These are phyloP conservation scores for Davidsoniella eucalypti DNA, from an alignment of 2,329 filamentous ascomycete genomes.

Conservation along the genomic window DNA sequence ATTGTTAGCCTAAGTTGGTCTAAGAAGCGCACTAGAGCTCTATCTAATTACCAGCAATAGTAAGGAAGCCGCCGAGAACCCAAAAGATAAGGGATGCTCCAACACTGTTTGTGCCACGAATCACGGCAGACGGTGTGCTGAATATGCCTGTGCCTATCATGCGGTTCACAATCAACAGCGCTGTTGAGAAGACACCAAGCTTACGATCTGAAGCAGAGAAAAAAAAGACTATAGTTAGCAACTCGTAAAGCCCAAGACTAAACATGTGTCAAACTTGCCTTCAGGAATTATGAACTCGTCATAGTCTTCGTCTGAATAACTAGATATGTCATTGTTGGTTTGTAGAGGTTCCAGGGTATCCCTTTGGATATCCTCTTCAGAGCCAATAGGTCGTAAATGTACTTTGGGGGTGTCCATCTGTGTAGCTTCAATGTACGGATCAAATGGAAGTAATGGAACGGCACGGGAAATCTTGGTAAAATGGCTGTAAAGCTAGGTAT, in stretches of 20 bases:
- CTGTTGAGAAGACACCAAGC: slow-evolving; percentile 23
- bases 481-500: not conserved
- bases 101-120: slow-evolving; percentile 34
- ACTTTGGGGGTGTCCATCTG: not conserved
- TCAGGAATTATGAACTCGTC: slow-evolving; percentile 11
- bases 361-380: not conserved
- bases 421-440: not conserved
- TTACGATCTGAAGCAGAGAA: slow-evolving; percentile 2
- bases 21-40: not conserved
- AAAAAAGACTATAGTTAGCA: not conserved
- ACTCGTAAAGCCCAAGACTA: not conserved
- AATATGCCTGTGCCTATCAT: slow-evolving; percentile 45
- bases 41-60: slow-evolving; percentile 3
- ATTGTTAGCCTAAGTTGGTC: slow-evolving; percentile 18
- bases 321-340: no score
- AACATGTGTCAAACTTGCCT: not conserved
- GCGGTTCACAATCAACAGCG: slow-evolving; percentile 40
- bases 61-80: slow-evolving; percentile 14
- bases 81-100: slow-evolving; percentile 19
- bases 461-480: not conserved
- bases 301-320: not conserved
- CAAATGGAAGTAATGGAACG: not conserved
- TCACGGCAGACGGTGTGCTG: slow-evolving; percentile 37
- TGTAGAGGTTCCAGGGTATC: not conserved
- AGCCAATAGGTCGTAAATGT: not conserved